A percentile compares a stretch with the other conserved stretches of the same genome.
Conservation (phyloP, 2,329 filamentous ascomycete species). For the Conoideocrella luteorostrata region DNA sequence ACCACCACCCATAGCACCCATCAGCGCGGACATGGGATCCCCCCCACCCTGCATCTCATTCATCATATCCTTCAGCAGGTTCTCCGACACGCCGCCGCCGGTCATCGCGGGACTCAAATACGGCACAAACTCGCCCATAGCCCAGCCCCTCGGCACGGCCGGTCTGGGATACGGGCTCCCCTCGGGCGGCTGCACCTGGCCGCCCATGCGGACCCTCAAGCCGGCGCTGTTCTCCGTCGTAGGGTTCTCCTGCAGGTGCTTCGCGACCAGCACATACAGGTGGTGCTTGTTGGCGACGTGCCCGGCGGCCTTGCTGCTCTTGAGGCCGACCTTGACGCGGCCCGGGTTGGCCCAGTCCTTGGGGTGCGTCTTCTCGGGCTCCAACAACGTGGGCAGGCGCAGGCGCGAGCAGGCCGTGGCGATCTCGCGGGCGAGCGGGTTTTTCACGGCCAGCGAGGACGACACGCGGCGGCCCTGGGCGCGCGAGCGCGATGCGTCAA, state of each 20-base stretch:
- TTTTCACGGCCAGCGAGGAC: constrained; percentile 64
- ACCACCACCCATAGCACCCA: constrained; percentile 26
- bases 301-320: constrained; percentile 31
- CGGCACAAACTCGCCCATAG: constrained; percentile 76
- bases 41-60: constrained; percentile 66
- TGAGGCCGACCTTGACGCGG: constrained; percentile 74
- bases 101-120: constrained; percentile 84
- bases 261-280: constrained; percentile 73
- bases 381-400: constrained; percentile 68
- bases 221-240: constrained; percentile 64
- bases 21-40: constrained; percentile 38
- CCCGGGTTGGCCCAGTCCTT: constrained; percentile 98
- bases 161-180: constrained; percentile 65
- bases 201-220: constrained; percentile 65
- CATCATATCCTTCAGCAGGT: constrained; percentile 96
- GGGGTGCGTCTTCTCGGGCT: constrained; percentile 87
- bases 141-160: constrained; percentile 81
- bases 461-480: constrained; percentile 77
- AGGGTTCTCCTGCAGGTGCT: constrained; percentile 71
- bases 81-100: constrained; percentile 89
- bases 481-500: constrained; percentile 69
- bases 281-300: constrained; percentile 77
- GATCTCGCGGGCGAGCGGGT: constrained; percentile 85
- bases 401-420: constrained; percentile 75
- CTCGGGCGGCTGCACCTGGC: constrained; percentile 56